Conservation (phyloP, 139 green algal species). For the Diplosphaera chodatii region DNA sequence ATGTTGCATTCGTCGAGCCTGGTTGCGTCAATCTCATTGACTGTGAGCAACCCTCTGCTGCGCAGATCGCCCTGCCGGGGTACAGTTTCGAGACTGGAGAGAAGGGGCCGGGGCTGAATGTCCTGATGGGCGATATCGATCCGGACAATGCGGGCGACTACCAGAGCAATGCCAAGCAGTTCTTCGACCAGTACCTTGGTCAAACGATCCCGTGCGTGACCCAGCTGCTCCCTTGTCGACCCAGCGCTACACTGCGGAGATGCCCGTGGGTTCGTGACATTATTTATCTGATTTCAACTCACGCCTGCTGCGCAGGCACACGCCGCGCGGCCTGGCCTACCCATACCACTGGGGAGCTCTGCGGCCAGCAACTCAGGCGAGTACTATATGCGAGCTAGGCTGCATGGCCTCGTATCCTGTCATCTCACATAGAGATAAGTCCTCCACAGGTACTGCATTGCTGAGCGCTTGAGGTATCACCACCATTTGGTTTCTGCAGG, state of each 20-base stretch:
- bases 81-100: constrained; percentile 11
- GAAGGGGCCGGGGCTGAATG: not conserved
- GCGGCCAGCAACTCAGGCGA: constrained; percentile 5
- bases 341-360: constrained; percentile 30
- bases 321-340: constrained; percentile 12
- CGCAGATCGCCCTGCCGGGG: not conserved
- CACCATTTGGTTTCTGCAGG: not conserved
- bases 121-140: not conserved
- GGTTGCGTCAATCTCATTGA: too few species aligned
- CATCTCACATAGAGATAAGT: too few species aligned
- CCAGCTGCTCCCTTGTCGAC: too few species aligned
- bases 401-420: too few species aligned
- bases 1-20: too few species aligned
- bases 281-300: too few species aligned
- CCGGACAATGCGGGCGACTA: not conserved
- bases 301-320: too few species aligned
- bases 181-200: constrained; percentile 15
- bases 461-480: too few species aligned
- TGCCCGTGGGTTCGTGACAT: too few species aligned
- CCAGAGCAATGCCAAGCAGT: constrained; percentile 7
- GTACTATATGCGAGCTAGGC: not conserved
- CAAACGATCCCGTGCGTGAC: not conserved
- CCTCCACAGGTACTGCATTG: too few species aligned
- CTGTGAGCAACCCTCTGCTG: too few species aligned
- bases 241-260: too few species aligned